A percentile compares a stretch with the other conserved stretches of the same genome.
Conservation (phyloP, 306 rosid genomes). For the Vigna unguiculata region DNA sequence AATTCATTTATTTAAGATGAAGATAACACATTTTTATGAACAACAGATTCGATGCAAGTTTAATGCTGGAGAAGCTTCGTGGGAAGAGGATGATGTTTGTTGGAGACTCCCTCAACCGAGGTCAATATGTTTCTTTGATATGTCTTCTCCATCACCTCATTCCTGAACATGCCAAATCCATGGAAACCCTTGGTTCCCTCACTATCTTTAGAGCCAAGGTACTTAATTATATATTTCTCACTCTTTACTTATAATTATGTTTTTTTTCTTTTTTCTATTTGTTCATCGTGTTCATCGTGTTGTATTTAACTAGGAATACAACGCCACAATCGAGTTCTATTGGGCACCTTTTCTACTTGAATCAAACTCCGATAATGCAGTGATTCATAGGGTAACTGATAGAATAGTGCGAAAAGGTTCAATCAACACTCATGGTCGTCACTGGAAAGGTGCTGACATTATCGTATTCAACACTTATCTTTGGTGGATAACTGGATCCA, state of each 20-base stretch:
- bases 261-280: no score
- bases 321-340: constrained; percentile 93
- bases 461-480: constrained; percentile 86
- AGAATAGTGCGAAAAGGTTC: constrained; percentile 90
- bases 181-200: constrained; percentile 85
- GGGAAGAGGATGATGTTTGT: constrained; percentile 93
- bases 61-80: constrained; percentile 84
- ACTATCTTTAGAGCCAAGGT: constrained; percentile 94
- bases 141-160: constrained; percentile 85
- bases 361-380: constrained; percentile 88
- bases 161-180: constrained; percentile 74
- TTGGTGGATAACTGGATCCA: constrained; percentile 93
- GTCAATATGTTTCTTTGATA: constrained; percentile 86
- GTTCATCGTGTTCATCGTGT: constrained; percentile 6
- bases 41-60: constrained; percentile 79
- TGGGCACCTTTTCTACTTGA: constrained; percentile 99
- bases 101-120: constrained; percentile 91
- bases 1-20: constrained; percentile 32
- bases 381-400: constrained; percentile 80
- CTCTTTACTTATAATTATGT: constrained; percentile 3
- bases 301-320: constrained; percentile 64
- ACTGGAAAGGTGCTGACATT: constrained; percentile 86
- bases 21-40: constrained; percentile 30
- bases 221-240: not conserved
- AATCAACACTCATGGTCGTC: constrained; percentile 78